These are phyloP conservation scores for Murraya paniculata DNA, from an alignment of 345 rosid genomes.

Conservation along the genomic window DNA sequence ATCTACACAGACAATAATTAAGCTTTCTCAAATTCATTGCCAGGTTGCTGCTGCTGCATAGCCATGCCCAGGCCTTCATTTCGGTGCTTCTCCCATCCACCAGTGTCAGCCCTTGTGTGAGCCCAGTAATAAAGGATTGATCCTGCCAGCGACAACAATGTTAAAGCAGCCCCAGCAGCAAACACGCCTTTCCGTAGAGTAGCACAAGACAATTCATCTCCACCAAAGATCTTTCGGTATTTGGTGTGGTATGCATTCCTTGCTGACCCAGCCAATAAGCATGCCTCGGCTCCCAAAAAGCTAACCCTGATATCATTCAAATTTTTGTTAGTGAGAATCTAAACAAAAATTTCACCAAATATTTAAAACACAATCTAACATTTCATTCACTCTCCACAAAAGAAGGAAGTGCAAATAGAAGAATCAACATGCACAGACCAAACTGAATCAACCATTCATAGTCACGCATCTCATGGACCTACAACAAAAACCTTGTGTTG, in stretches of 20 bases:
- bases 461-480: background rate
- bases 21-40: constrained; percentile 48
- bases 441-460: background rate
- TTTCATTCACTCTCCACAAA: background rate
- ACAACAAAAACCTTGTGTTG: background rate
- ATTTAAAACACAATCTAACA: background rate
- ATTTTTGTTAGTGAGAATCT: background rate
- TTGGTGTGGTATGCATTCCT: constrained; percentile 87
- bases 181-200: constrained; percentile 91
- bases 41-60: constrained; percentile 39
- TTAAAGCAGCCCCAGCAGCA: constrained; percentile 90
- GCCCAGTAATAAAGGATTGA: constrained; percentile 76
- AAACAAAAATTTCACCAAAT: background rate
- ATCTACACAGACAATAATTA: constrained; percentile 17
- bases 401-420: background rate
- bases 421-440: background rate
- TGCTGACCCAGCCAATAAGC: constrained; percentile 88
- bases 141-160: constrained; percentile 60
- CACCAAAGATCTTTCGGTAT: constrained; percentile 52
- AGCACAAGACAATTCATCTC: constrained; percentile 54
- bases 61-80: constrained; percentile 76
- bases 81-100: constrained; percentile 91
- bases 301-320: constrained; percentile 51
- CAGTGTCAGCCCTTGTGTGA: constrained; percentile 88
- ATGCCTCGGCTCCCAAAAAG: constrained; percentile 92